Evolutionary conservation across 1,284 basidiomycete species (phyloP), one percentile per base, ranked within the genome.

Genomic region (Meripilus lineatus): DNA sequence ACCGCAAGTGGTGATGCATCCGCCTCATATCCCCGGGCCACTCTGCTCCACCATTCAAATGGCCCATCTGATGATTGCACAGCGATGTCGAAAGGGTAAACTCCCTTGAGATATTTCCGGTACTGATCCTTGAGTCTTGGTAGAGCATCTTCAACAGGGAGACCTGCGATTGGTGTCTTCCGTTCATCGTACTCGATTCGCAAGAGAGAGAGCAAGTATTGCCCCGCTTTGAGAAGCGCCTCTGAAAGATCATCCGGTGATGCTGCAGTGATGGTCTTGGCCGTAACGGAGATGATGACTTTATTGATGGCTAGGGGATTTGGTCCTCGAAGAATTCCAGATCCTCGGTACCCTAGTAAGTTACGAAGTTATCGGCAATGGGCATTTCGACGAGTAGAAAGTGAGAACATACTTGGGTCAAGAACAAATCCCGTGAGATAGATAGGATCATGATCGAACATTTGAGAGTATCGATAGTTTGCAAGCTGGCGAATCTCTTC

Each of bases 341-440:
- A 32, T 32, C 38, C 38, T 15, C 44, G 30, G 21, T 33, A 45
- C 13, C 37, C 41, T 42, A 26, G 14, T 21, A 20, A 8, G 21
- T 23, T 21, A 5, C 13, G 11, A 14, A 18, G 28, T n/a, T 7
- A 8, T n/a, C 15, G 21, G 22, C 21, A 17, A 26, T n/a, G 39
- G 8, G 11, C 5, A 22, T 10, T 7, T 34, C 7, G 11, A 34
- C 10, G 33, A 24, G 6, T 6, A 18, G 5, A 14, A 28, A 41
- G 13, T n/a, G 14, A 10, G 18, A 6, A 41, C 41, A 8, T 42
- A 44, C 36, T 38, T 24, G 44, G 39, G 33, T 42, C 40, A 4
- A 46, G 18, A 10, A 46, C 18, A 20, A 46, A 41, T 2, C 45
- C 39, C 7, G 45, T 42, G 14, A 35, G 38, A 26, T 46, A 46